Evolutionary conservation across 2,329 filamentous ascomycete genomes (phyloP).

Genomic region (Cordyceps javanica): DNA sequence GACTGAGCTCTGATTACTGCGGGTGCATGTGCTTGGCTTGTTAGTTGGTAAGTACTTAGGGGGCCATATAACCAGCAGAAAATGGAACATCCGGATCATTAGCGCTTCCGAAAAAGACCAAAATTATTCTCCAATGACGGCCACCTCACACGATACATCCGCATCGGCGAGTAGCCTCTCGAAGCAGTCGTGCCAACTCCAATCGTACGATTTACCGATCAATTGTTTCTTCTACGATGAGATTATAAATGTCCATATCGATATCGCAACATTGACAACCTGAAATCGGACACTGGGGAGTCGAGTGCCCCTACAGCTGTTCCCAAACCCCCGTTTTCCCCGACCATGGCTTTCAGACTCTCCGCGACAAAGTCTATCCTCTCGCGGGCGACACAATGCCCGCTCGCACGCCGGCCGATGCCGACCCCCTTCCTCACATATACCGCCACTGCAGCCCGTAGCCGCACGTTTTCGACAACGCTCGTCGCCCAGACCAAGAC

Average conservation of each 20-base stretch:
- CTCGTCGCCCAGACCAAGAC: conserved; percentile 31
- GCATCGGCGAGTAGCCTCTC: background rate
- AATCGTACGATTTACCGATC: background rate
- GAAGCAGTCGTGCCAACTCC: background rate
- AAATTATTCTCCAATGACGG: conserved; percentile 4
- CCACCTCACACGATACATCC: background rate
- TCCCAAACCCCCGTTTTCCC: background rate
- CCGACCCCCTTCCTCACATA: background rate
- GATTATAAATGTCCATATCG: background rate
- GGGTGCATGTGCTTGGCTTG: background rate
- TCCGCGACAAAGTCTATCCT: conserved; percentile 9
- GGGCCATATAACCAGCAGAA: background rate
- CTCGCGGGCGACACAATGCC: conserved; percentile 2
- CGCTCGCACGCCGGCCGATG: background rate
- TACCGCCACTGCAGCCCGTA: background rate
- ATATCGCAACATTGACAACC: background rate
- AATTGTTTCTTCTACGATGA: background rate
- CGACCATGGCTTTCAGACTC: conserved; percentile 9
- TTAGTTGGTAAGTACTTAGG: background rate
- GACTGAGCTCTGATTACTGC: too few species aligned
- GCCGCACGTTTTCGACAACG: conserved; percentile 33
- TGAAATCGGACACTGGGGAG: background rate
- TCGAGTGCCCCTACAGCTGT: background rate
- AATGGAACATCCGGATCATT: conserved; percentile 7
- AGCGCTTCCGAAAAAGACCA: conserved; percentile 11